A percentile compares a stretch with the other conserved stretches of the same genome.
These are phyloP conservation scores for Saururus chinensis DNA, from an alignment of 164 flowering plant species.

Conservation along the genomic window DNA sequence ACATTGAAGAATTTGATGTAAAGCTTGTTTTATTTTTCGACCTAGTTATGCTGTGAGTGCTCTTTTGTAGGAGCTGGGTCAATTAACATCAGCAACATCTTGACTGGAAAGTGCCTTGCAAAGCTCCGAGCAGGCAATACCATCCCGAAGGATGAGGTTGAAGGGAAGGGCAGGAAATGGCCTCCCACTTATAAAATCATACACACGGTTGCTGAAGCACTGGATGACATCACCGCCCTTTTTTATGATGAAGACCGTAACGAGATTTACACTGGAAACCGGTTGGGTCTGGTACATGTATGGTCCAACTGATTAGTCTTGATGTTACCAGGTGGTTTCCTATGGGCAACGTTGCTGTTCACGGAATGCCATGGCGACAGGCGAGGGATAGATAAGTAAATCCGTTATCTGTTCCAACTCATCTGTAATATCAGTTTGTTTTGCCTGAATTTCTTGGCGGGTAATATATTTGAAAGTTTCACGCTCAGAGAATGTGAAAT, in stretches of 20 bases:
- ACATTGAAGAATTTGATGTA: no score
- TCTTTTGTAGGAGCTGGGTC: constrained; percentile 60
- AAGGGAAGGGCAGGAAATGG: constrained; percentile 26
- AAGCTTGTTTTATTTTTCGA: no score
- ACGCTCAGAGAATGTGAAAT: no score
- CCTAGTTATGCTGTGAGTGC: background rate
- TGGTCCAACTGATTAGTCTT: constrained; percentile 64
- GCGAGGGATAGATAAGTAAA: background rate
- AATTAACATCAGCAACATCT: constrained; percentile 82
- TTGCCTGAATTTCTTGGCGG: no score
- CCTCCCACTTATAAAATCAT: constrained; percentile 23
- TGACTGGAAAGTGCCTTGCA: constrained; percentile 91
- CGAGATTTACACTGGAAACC: constrained; percentile 87
- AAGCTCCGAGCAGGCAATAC: constrained; percentile 53
- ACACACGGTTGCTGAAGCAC: constrained; percentile 68
- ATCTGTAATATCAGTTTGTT: no score
- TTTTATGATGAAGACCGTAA: constrained; percentile 93
- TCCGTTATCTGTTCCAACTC: no score
- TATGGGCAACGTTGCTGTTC: background rate
- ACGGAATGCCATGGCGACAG: background rate
- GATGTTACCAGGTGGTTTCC: background rate
- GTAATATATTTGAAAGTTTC: no score
- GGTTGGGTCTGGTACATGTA: constrained; percentile 79
- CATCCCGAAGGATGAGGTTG: constrained; percentile 22
- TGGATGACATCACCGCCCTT: constrained; percentile 95